Base-by-base conservation (phyloP, 176 grass and related monocot genomes). In the Raddia guianensis region DNA sequence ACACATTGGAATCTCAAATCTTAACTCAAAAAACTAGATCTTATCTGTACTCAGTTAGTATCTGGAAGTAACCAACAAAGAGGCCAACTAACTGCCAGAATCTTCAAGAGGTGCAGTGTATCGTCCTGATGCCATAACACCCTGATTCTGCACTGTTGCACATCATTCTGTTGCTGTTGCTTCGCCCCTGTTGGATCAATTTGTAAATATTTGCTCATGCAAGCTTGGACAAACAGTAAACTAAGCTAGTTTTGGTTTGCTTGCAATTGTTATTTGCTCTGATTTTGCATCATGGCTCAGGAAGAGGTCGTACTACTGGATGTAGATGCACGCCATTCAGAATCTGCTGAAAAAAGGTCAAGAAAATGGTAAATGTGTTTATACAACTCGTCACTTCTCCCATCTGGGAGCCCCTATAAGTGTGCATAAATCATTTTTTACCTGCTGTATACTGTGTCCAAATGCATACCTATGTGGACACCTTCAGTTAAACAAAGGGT, bases 241-340 rank as follows among this genome's bases (percentile, higher is more conserved):
- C 66, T 81, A 81, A 34, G 19, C 12, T 34, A 76, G 27, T 73
- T 74, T 8, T 59, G 40, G 34, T 80, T 75, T 63, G 49, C 69
- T 84, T 59, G 49, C 49, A 49, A 69, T 48, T 9, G 45, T 64
- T 66, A 44, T 56, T 79, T 91, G 14, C n/a, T 72, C 46, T 91
- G 53, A 65, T 80, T 76, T 79, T 76, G 33, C 75, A 72, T 52
- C 27, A 20, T 84, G 12, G 57, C 77, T 81, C 78, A 96, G 90
- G 74, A 77, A 68, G 92, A 98, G 75, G 88, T 98, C n/a, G 92
- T 98, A 81, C 75, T 98, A 62, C 82, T 95, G 51, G 96, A 98
- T 84, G 90, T 80, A 84, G 92, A 98, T 66, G 73, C 56, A 58
- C 61, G 66, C 45, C 46, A 83, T 77, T 46, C 63, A 86, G 72